Evolutionary conservation across 352 stramenopile species (phyloP), one percentile per base, ranked within the genome.

Genomic region (Phytophthora boehmeriae): DNA sequence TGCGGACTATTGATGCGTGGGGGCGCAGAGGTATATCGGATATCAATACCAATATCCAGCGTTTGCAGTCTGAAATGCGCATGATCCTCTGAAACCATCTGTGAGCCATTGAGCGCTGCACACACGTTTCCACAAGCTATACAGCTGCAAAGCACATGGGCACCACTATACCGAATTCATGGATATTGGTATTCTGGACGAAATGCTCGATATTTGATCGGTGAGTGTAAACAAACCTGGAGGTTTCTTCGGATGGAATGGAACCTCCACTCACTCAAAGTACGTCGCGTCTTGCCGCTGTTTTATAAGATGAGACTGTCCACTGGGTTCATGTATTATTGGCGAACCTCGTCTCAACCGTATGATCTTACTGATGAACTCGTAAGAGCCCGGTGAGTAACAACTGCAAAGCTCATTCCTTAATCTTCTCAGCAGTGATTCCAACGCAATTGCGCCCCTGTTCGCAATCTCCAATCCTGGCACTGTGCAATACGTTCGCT

Each of bases 41-140:
- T 50, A 80, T 97, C 48, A 94, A 97, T 49, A 53, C 75, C n/a
- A 96, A 94, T 63, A 90, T 97, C 28, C 74, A 96, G 63, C 83
- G 83, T 6, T 59, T 97, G 25, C 77, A 91, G 54, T 75, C 79
- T 0, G 74, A 93, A 53, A 75, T 98, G 46, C 65, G 76, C n/a
- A 93, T 98, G 81, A 92, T 95, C 32, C 75, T 82, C 35, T 98
- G 90, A 89, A 98, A 97, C 54, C 65, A 93, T 97, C 48, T 77
- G 76, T 23, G 75, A 90, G 25, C 95, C 86, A 3, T 97, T 57
- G 69, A 85, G 59, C 73, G 83, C 75, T 97, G 57, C 75, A 78
- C 44, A 54, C 59, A 25, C 86, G 87, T 20, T 96, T 96, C 61
- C 63, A 69, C n/a, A 89, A 86, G 58, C 77, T 97, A 1, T 97